A percentile compares a stretch with the other conserved stretches of the same genome.
These are phyloP conservation scores for Biscutella auriculata DNA, from an alignment of 441 rosid genomes.

Conservation along the genomic window DNA sequence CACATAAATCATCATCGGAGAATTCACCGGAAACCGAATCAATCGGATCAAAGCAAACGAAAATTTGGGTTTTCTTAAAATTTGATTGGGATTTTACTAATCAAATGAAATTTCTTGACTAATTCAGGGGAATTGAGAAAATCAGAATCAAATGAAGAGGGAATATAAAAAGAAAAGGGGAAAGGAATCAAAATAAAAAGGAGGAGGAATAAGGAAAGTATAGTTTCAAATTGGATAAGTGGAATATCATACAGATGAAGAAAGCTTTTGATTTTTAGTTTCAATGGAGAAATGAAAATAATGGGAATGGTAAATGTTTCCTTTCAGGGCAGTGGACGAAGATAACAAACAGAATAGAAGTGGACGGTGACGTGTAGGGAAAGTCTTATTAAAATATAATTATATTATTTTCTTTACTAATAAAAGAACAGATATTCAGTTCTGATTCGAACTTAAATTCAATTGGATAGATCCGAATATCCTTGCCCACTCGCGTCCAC, in stretches of 20 bases:
- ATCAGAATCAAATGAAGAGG: background rate
- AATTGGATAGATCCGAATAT: too few relatives aligned
- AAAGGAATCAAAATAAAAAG: background rate
- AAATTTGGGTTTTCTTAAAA: background rate
- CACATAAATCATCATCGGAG: conserved; percentile 25
- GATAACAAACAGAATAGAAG: background rate
- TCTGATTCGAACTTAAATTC: too few relatives aligned
- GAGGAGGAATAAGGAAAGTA: background rate
- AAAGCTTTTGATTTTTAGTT: background rate
- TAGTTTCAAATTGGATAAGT: background rate
- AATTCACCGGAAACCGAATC: background rate
- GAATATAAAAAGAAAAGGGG: background rate
- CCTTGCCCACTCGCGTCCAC: too few relatives aligned
- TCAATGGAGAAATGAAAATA: background rate
- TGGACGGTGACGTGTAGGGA: conserved; percentile 3
- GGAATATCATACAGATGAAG: conserved; percentile 6
- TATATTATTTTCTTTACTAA: background rate
- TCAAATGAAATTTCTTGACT: too few relatives aligned
- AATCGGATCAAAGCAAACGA: background rate
- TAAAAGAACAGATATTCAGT: too few relatives aligned
- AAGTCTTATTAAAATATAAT: background rate
- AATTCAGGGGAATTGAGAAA: background rate
- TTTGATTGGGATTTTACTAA: background rate
- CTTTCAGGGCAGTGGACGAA: background rate
- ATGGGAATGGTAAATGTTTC: background rate